Evolutionary conservation across 1,284 basidiomycete species (phyloP).

Genomic region (Marasmius oreades): DNA sequence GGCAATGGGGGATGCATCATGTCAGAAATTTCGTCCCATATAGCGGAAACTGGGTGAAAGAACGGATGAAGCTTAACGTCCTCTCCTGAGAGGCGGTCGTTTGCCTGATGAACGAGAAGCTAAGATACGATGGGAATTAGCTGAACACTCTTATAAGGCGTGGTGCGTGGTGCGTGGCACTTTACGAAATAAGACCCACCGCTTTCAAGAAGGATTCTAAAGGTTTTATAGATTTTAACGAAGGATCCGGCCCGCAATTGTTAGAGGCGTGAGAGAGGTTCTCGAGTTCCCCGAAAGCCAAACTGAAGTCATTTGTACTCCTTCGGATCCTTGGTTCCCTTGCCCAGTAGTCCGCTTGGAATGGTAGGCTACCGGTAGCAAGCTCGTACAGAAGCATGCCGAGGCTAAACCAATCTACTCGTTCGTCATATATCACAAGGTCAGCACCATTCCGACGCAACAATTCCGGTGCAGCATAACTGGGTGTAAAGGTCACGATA

Average conservation of each 20-base stretch:
- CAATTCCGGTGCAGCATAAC: slow-evolving; percentile 54
- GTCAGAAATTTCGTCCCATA: slow-evolving; percentile 30
- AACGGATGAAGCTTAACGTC: slow-evolving; percentile 25
- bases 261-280: slow-evolving; percentile 9
- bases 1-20: slow-evolving; percentile 28
- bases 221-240: background rate
- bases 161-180: background rate
- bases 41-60: slow-evolving; percentile 21
- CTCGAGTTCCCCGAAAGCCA: slow-evolving; percentile 23
- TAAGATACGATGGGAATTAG: slow-evolving; percentile 8
- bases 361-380: slow-evolving; percentile 38
- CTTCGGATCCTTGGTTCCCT: slow-evolving; percentile 9
- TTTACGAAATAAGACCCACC: slow-evolving; percentile 10
- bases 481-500: slow-evolving; percentile 26
- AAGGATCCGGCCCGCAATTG: background rate
- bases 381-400: slow-evolving; percentile 60
- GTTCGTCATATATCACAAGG: slow-evolving; percentile 43
- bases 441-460: slow-evolving; percentile 29
- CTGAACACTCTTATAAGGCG: background rate
- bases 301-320: slow-evolving; percentile 21
- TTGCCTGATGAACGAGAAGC: slow-evolving; percentile 26
- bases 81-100: slow-evolving; percentile 24
- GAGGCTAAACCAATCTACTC: slow-evolving; percentile 66
- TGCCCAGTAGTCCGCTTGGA: slow-evolving; percentile 4
- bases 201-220: slow-evolving; percentile 20